Evolutionary conservation across 2,329 filamentous ascomycete genomes (phyloP).

Genomic region (Epichloe festucae): DNA sequence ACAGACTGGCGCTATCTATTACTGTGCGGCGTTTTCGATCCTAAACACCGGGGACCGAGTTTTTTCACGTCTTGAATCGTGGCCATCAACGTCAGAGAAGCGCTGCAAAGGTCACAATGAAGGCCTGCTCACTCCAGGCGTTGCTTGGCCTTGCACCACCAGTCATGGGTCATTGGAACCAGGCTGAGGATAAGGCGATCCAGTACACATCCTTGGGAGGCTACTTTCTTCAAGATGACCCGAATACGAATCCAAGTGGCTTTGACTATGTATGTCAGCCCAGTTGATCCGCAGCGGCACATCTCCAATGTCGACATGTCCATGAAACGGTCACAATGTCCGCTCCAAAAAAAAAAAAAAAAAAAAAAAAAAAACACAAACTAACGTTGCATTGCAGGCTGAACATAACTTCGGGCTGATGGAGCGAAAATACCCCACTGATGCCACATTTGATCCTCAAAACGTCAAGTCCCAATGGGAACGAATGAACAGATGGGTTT

Average conservation of each 20-base stretch:
- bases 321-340: not conserved
- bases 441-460: conserved; percentile 26
- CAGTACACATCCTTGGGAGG: conserved; percentile 48
- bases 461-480: conserved; percentile 47
- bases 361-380: no score
- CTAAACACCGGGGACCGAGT: no score
- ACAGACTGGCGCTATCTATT: no score
- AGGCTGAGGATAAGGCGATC: conserved; percentile 28
- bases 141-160: conserved; percentile 16
- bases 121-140: conserved; percentile 16
- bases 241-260: conserved; percentile 35
- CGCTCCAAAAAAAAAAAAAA: no score
- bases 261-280: conserved; percentile 49
- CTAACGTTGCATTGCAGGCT: conserved; percentile 26
- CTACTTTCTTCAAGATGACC: conserved; percentile 52
- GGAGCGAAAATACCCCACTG: conserved; percentile 46
- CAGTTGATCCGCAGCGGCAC: no score
- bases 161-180: conserved; percentile 17
- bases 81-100: not conserved
- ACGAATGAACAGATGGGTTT: conserved; percentile 46
- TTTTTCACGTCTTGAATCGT: not conserved
- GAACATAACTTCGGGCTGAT: conserved; percentile 53
- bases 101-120: conserved; percentile 15
- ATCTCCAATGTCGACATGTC: not conserved
- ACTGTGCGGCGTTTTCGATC: no score